Percentiles rank a stretch among this genome's conserved stretches.
Conservation (phyloP, 2,329 filamentous ascomycete genomes). For the Dothistroma pini region DNA sequence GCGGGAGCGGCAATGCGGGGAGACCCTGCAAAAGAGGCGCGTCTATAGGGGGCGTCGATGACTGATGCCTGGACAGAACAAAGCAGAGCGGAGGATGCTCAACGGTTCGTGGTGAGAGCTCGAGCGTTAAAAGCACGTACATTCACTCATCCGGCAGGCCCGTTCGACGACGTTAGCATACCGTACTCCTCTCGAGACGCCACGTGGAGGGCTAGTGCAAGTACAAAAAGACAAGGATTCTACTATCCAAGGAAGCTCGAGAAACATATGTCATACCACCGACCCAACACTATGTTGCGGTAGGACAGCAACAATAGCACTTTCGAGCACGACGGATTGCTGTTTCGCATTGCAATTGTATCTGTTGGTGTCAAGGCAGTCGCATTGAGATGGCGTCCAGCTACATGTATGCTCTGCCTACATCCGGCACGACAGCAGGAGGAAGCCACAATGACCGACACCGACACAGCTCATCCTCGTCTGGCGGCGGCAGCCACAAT, state of each 20-base stretch:
- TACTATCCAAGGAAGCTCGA: not conserved
- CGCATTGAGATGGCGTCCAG: conserved; percentile 41
- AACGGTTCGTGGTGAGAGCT: not conserved
- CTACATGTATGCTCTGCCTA: conserved; percentile 45
- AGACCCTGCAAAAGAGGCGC: not conserved
- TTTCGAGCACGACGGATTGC: not conserved
- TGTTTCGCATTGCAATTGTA: not conserved
- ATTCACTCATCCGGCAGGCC: not conserved
- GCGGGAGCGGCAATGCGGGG: not conserved
- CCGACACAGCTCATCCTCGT: not conserved
- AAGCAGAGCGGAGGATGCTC: not conserved
- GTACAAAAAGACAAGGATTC: not conserved
- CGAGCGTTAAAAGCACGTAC: not conserved
- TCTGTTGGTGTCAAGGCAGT: not conserved
- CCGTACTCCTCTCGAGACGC: not conserved
- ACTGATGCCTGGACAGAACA: no score
- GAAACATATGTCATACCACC: conserved; percentile 19
- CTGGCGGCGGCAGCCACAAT: not conserved
- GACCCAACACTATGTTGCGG: not conserved
- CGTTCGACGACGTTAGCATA: not conserved
- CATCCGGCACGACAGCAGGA: conserved; percentile 15
- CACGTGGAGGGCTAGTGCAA: not conserved
- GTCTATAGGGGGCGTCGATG: not conserved
- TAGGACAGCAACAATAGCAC: not conserved
- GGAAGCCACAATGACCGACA: conserved; percentile 21